phyloP scores from a whole-genome alignment of 306 rosid species.

The Arachis stenosperma region DNA sequence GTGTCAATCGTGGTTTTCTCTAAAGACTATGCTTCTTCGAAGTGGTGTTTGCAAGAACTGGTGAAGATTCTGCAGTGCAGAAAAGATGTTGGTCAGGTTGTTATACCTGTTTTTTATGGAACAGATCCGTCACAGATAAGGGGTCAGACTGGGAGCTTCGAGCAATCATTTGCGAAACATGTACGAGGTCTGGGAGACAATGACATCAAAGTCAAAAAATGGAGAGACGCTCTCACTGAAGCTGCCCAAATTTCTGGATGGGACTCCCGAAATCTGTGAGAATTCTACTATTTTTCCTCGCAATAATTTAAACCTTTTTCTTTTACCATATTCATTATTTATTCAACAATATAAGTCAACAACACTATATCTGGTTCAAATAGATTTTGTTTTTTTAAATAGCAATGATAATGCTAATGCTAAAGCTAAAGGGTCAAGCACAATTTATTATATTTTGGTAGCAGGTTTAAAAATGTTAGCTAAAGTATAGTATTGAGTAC shows the following conservation, averaged over 20 bases:
- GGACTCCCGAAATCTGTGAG: neutral
- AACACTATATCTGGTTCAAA: too few species aligned
- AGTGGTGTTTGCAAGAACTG: constrained; percentile 42
- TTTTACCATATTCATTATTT: too few species aligned
- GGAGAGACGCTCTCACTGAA: constrained; percentile 32
- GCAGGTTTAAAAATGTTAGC: too few species aligned
- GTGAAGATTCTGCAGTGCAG: constrained; percentile 33
- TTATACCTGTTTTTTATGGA: constrained; percentile 29
- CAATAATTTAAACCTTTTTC: too few species aligned
- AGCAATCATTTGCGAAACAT: neutral
- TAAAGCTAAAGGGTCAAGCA: too few species aligned
- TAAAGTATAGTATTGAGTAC: too few species aligned
- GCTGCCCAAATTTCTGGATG: constrained; percentile 42
- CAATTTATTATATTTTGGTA: too few species aligned
- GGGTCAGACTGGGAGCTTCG: neutral
- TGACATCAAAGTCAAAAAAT: neutral
- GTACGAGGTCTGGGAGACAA: neutral
- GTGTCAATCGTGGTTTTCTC: constrained; percentile 34
- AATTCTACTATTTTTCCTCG: too few species aligned
- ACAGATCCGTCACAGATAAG: constrained; percentile 30
- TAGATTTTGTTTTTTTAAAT: too few species aligned
- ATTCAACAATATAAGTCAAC: neutral
- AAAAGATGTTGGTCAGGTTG: neutral
- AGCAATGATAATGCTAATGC: too few species aligned
- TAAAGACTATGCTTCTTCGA: constrained; percentile 27